Conservation (phyloP, 192 early-diverging fungal species). For the Coemansia sp. region DNA sequence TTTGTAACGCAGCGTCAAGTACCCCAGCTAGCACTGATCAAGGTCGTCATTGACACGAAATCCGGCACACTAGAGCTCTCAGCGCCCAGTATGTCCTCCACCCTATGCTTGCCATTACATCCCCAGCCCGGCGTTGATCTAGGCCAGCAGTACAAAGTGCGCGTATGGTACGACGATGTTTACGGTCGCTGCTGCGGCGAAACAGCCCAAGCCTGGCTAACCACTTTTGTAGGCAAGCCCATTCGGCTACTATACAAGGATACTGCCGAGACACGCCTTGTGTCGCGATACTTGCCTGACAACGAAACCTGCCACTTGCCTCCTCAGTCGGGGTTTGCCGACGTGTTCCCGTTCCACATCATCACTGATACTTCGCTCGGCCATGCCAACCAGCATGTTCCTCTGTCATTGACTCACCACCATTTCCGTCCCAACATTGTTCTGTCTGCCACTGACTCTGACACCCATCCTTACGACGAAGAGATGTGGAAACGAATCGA, state of each 20-base stretch:
- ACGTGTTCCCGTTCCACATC: constrained; percentile 74
- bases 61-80: constrained; percentile 20
- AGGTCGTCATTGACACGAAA: constrained; percentile 15
- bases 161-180: constrained; percentile 52
- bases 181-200: constrained; percentile 31
- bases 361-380: constrained; percentile 59
- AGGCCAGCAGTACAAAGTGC: constrained; percentile 17
- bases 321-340: constrained; percentile 74
- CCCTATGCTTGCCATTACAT: constrained; percentile 35
- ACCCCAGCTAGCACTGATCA: constrained; percentile 34
- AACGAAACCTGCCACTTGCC: constrained; percentile 15
- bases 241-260: constrained; percentile 43
- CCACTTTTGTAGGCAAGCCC: constrained; percentile 34
- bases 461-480: constrained; percentile 65
- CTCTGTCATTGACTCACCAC: constrained; percentile 44
- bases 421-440: constrained; percentile 84
- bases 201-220: constrained; percentile 27
- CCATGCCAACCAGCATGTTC: constrained; percentile 65
- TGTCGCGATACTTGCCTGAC: constrained; percentile 38
- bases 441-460: constrained; percentile 36
- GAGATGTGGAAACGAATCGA: constrained; percentile 67
- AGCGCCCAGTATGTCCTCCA: constrained; percentile 14
- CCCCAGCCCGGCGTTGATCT: constrained; percentile 16
- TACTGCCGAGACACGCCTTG: constrained; percentile 15
- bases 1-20: constrained; percentile 47